A percentile compares a stretch with the other conserved stretches of the same genome.
These are phyloP conservation scores for Pseudogymnoascus sp. DNA, from an alignment of 2,329 filamentous ascomycete genomes.

Conservation along the genomic window DNA sequence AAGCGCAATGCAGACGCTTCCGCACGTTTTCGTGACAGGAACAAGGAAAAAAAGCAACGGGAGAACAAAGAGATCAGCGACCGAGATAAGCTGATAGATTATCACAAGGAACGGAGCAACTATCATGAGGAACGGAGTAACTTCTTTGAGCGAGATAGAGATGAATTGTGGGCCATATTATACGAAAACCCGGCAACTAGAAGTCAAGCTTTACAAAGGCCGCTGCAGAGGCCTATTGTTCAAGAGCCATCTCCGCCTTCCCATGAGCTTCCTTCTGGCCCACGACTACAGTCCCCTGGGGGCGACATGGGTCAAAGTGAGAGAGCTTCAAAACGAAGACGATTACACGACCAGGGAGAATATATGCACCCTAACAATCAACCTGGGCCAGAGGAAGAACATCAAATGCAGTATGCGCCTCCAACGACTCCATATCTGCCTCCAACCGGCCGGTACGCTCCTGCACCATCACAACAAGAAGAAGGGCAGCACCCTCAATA, in stretches of 20 bases:
- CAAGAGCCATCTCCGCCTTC: not conserved
- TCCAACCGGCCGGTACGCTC: too few species aligned
- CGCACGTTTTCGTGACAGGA: slow-evolving; percentile 68
- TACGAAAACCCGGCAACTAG: not conserved
- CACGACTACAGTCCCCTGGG: not conserved
- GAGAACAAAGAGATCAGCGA: slow-evolving; percentile 61
- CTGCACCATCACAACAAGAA: not conserved
- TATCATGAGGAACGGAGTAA: slow-evolving; percentile 45
- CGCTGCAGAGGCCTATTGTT: not conserved
- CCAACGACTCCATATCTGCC: not conserved
- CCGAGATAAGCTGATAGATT: slow-evolving; percentile 14
- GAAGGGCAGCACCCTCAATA: not conserved
- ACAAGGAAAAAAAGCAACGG: slow-evolving; percentile 75
- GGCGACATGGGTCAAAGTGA: not conserved
- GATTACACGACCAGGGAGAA: not conserved
- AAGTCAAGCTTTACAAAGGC: not conserved
- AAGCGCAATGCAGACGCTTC: slow-evolving; percentile 80
- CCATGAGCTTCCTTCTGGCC: not conserved
- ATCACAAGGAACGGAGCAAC: slow-evolving; percentile 45
- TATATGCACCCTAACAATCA: not conserved
- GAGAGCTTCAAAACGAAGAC: not conserved
- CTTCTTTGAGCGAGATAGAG: slow-evolving; percentile 45
- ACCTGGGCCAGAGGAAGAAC: not conserved
- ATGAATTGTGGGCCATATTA: slow-evolving; percentile 34
- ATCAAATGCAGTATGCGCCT: not conserved